Base-by-base conservation (phyloP, 192 early-diverging fungal species). In the Kappamyces sp. region DNA sequence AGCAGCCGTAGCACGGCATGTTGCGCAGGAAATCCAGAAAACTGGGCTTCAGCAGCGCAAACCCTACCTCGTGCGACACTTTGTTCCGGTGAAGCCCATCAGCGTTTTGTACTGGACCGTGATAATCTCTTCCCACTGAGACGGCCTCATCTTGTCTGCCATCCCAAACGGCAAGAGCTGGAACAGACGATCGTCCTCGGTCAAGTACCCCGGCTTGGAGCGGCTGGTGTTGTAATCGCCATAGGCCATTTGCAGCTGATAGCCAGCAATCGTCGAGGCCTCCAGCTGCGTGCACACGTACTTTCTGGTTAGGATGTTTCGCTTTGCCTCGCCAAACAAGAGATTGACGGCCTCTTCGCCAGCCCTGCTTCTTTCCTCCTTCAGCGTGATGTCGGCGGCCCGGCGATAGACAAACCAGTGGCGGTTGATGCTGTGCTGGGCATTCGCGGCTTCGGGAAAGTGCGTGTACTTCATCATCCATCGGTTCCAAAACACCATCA, bases 381-480 rank as follows among this genome's bases (percentile, higher is more conserved):
- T 46, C 47, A 66, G 75, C 31, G 70, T 63, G 7, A 80, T 54
- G 12, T 62, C 55, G 5, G 73, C 75, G 45, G 77, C 80, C 11
- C 77, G 62, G 36, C 75, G 54, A 55, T 65, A 83, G n/a, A 79
- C 64, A 33, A 83, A 69, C 75, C 77, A 80, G 57, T 79, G 73
- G 0, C 71, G 64, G 50, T 78, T 80, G 51, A 80, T 68, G 15
- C 73, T 66, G 47, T 79, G 77, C 15, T 54, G 46, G 2, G 77
- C 65, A 55, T 74, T 66, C 1, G 64, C 58, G 11, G 68, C 71
- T 63, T 83, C 75, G 7, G 80, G 80, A 45, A 61, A 75, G 62
- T 83, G 80, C 1, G 80, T 80, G 64, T 76, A 80, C 49, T 80
- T 78, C 29, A 68, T 49, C n/a, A 80, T 66, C 50, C 77, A 58